Evolutionary conservation across 2,329 filamentous ascomycete species (phyloP).

Genomic region (Ambrosiella beaveri): DNA sequence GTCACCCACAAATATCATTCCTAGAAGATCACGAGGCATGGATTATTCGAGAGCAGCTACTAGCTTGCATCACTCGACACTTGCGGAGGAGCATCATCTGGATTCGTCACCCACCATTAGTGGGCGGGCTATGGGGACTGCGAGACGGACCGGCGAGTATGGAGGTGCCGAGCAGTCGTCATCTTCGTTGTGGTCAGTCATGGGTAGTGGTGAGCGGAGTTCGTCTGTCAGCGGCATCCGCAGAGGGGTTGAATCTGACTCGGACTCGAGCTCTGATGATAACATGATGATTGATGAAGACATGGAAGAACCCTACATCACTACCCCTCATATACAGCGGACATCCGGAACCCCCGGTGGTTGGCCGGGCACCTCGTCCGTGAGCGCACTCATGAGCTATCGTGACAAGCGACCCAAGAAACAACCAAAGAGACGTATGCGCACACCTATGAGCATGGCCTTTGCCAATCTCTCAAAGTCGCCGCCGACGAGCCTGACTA

Average conservation of each 20-base stretch:
- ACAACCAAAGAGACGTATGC: constrained; percentile 41
- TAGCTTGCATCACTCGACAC: constrained; percentile 84
- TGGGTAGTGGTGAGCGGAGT: constrained; percentile 51
- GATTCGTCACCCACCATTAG: constrained; percentile 72
- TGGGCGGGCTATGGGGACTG: constrained; percentile 36
- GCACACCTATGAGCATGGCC: constrained; percentile 29
- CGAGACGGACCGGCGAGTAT: constrained; percentile 31
- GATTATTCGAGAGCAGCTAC: constrained; percentile 90
- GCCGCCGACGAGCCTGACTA: constrained; percentile 39
- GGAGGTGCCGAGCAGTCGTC: constrained; percentile 45
- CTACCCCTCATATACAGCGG: constrained; percentile 48
- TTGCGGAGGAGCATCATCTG: constrained; percentile 74
- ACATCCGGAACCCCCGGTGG: constrained; percentile 1
- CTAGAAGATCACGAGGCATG: constrained; percentile 71
- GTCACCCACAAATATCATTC: constrained; percentile 73
- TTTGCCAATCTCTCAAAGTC: constrained; percentile 47
- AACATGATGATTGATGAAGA: constrained; percentile 50
- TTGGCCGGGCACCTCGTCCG: constrained; percentile 29
- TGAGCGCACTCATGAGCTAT: constrained; percentile 60
- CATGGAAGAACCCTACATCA: constrained; percentile 64
- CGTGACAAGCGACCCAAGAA: constrained; percentile 55
- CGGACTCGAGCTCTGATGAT: constrained; percentile 56
- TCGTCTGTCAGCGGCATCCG: constrained; percentile 62
- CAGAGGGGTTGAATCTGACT: constrained; percentile 55
- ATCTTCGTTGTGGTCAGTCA: constrained; percentile 53